Base-by-base conservation (phyloP, 129 eudicot species). In the Pseudognaphalium luteoalbum region DNA sequence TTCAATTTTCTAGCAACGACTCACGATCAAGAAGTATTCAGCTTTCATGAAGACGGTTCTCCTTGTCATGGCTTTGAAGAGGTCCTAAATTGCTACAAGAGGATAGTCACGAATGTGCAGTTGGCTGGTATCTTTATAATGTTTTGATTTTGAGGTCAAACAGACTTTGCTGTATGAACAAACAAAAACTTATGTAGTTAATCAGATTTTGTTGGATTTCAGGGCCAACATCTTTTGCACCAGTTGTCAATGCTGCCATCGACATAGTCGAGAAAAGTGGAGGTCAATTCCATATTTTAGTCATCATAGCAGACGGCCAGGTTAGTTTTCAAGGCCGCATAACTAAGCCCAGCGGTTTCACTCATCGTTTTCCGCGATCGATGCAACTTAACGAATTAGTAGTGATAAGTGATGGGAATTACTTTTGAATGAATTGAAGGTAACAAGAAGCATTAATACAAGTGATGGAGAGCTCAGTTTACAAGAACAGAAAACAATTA, bases 31-130 rank as follows among this genome's bases (percentile, higher is more conserved):
- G 85, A 80, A 69, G 96, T 90, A 61, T 90, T 90, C 69, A 80
- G 86, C 92, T 90, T 90, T 80, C 92, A 90, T 64, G 81, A 70
- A 6, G 91, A 90, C 76, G 83, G 75, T 42, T 79, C 92, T 22
- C 88, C 96, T 72, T 90, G 96, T 78, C 90, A 90, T 66, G 96
- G 96, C 37, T 90, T 90, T 80, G 96, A 90, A 83, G 96, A 90
- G 86, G 96, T 90, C 75, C 75, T 90, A 69, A 72, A 78, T 73
- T 90, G 92, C 83, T 90, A 90, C 80, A 90, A 72, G 78, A 86
- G 78, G 73, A 71, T 88, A 11, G 82, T 74, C 33, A 82, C 90
- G 58, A 60, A 84, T 51, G 79, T 87, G 44, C 85, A 71, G 51
- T 76, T 90, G 80, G 86, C 92, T 47, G 96, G 96, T 90, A 76